Conservation (phyloP, 2,329 filamentous ascomycete species). For the Phaeosphaeria sp. region DNA sequence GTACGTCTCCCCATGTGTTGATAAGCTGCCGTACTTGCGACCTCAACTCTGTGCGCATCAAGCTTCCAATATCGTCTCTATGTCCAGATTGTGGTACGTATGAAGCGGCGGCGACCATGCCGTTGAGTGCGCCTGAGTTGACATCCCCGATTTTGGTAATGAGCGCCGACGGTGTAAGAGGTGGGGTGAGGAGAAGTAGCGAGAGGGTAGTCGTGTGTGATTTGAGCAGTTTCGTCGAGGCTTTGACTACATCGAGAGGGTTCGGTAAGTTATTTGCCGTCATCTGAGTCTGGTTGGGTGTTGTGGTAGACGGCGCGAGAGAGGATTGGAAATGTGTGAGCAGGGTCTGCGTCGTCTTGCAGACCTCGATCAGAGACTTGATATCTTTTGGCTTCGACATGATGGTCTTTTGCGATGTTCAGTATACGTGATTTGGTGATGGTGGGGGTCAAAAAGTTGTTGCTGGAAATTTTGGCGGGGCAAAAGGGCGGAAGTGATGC, state of each 20-base stretch:
- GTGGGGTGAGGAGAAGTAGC: constrained; percentile 83
- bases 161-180: constrained; percentile 82
- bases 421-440: neutral
- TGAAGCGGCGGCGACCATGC: constrained; percentile 66
- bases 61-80: constrained; percentile 34
- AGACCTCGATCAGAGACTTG: constrained; percentile 40
- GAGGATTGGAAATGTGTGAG: constrained; percentile 46
- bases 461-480: constrained; percentile 1
- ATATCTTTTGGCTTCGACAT: constrained; percentile 38
- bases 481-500: constrained; percentile 2
- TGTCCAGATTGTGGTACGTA: constrained; percentile 20
- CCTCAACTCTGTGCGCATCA: constrained; percentile 70
- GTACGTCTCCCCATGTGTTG: constrained; percentile 66
- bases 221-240: constrained; percentile 75
- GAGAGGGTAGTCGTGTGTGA: constrained; percentile 89
- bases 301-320: constrained; percentile 27
- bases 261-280: constrained; percentile 33
- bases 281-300: constrained; percentile 12
- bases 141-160: constrained; percentile 74
- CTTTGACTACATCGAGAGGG: constrained; percentile 72
- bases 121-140: constrained; percentile 75
- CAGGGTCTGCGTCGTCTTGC: constrained; percentile 46
- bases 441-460: neutral
- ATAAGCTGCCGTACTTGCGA: constrained; percentile 67
- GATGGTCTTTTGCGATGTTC: neutral